These are phyloP conservation scores for Phytophthora pinifolia DNA, from an alignment of 352 stramenopile genomes.

Conservation along the genomic window DNA sequence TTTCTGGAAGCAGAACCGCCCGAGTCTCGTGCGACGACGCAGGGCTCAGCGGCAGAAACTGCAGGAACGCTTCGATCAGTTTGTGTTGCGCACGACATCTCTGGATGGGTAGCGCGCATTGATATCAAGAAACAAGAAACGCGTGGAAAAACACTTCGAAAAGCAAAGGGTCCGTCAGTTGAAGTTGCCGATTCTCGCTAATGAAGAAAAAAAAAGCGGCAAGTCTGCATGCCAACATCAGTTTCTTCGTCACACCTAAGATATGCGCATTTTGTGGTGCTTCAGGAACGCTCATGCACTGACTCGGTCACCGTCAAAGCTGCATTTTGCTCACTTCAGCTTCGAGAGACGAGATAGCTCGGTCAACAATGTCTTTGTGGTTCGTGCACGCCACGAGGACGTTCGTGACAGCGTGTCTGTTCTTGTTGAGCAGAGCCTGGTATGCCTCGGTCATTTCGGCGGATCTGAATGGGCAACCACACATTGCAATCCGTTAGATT, in stretches of 20 bases:
- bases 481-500: conserved; percentile 7
- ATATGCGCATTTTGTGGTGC: conserved; percentile 20
- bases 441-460: conserved; percentile 51
- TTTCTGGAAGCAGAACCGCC: conserved; percentile 86
- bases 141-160: conserved; percentile 17
- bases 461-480: conserved; percentile 29
- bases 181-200: conserved; percentile 10
- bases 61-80: conserved; percentile 85
- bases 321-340: conserved; percentile 51
- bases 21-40: conserved; percentile 70
- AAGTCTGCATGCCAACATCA: conserved; percentile 26
- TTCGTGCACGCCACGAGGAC: conserved; percentile 64
- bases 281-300: too few relatives aligned
- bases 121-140: conserved; percentile 19
- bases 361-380: conserved; percentile 65
- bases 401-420: conserved; percentile 58
- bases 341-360: conserved; percentile 61
- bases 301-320: too few relatives aligned
- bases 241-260: conserved; percentile 33
- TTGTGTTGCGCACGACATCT: conserved; percentile 73
- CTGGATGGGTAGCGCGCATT: conserved; percentile 25
- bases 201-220: conserved; percentile 3
- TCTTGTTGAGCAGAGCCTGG: conserved; percentile 55
- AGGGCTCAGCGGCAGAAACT: conserved; percentile 82
- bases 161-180: background rate